Evolutionary conservation across 2,329 filamentous ascomycete genomes (phyloP), one percentile per base, ranked within the genome.

Genomic region (Fusarium sp.): DNA sequence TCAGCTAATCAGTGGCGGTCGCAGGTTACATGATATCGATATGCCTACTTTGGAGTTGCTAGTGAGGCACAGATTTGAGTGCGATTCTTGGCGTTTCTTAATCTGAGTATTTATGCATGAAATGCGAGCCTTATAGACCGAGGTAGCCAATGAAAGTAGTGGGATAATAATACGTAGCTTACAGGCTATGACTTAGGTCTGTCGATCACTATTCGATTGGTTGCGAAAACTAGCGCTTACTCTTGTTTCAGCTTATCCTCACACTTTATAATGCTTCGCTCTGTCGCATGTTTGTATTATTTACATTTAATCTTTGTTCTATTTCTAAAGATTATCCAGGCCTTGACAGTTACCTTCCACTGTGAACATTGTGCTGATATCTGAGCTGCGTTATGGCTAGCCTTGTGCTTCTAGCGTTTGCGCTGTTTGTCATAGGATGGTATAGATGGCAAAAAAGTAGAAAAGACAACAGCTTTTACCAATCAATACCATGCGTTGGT

Each of bases 321-420:
- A 4, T 14, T 4, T 12, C 22, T 27, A 6, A 8, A 52, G 15
- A 27, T 4, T 3, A 9, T 27, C 31, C 7, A 38, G 22, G 3
- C 12, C 13, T 10, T 18, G 7, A 11, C 2, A 14, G 20, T 22
- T 15, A 5, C 12, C 20, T 15, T 29, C 49, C 6, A 7, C 3
- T n/a, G 29, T 8, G 18, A 18, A 31, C 4, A 35, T 14, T 12
- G 7, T 33, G 35, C 35, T 15, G 17, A 36, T 2, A 8, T 33
- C 15, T 17, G 13, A 9, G 5, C 20, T 33, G 14, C n/a, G 54
- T 9, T 7, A 57, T 57, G 54, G 31, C 41, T 29, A 11, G 1
- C 31, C 9, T 22, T 5, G 6, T 46, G 13, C 7, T 56, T 36
- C 22, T 36, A 0, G 22, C n/a, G 0, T 2, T 11, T 17, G 7